Evolutionary conservation across 2,329 filamentous ascomycete species (phyloP), one percentile per base, ranked within the genome.

Genomic region (Ophidiomyces ophidiicola): DNA sequence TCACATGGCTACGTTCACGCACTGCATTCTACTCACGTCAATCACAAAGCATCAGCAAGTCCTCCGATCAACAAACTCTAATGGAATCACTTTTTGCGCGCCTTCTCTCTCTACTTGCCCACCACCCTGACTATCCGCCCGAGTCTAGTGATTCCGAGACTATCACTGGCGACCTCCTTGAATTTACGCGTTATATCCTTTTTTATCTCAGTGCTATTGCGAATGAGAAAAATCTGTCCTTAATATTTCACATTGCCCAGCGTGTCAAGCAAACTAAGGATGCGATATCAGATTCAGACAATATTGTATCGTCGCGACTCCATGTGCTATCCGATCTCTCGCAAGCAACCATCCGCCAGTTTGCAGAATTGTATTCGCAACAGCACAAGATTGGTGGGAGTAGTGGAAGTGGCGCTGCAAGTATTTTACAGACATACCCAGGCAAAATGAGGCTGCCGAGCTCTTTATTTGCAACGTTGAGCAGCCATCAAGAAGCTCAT

Each of bases 231-330:
- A 98, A 94, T 51, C 69, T 96, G 11, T 81, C 82, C 0, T 67
- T 94, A 45, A 86, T 98, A 28, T 90, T 82, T 66, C 85, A 90
- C 58, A 82, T 94, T 45, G 86, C 86, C 8, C 87, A 96, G 60
- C 78, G 86, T 6, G 80, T 94, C 39, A 98, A 98, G 67, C 82
- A 88, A 59, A 82, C 87, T 6, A 72, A 76, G 29, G 90, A 98
- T 57, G 82, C 75, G 8, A 76, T 96, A 44, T 71, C 73, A 17
- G 72, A 59, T 32, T 57, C 76, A 0, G 58, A 64, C 2, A 25
- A 40, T 23, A 52, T 57, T 15, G 58, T 65, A 6, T 62, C 56
- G n/a, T 56, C 55, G 19, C 57, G 62, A 45, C 69, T 98, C 1
- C 93, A 94, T 56, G 77, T 87, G 4, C 63, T 98, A 25, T 87